These are phyloP conservation scores for Vitis riparia DNA, from an alignment of 164 flowering plant genomes.

Conservation along the genomic window DNA sequence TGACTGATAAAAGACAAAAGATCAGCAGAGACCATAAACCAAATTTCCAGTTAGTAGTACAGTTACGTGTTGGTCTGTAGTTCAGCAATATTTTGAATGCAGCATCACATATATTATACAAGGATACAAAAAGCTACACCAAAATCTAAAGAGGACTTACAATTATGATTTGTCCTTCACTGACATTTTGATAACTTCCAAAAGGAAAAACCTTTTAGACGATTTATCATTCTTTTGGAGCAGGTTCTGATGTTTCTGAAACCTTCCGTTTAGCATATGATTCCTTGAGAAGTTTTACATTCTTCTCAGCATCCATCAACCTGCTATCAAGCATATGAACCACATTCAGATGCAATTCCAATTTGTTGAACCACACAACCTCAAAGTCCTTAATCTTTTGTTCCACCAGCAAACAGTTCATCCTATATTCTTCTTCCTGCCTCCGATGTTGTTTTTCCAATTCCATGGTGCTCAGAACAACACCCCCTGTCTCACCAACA, in stretches of 20 bases:
- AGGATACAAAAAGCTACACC: background rate
- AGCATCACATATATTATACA: too few species aligned
- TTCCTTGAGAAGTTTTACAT: conserved; percentile 33
- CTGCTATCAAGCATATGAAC: conserved; percentile 23
- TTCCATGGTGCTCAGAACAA: conserved; percentile 59
- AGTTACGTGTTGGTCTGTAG: too few species aligned
- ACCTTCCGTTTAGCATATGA: conserved; percentile 21
- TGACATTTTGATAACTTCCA: background rate
- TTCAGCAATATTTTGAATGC: too few species aligned
- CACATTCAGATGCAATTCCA: conserved; percentile 15
- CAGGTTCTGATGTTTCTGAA: conserved; percentile 8
- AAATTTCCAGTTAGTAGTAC: too few species aligned
- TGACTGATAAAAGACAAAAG: too few species aligned
- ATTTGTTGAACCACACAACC: conserved; percentile 21
- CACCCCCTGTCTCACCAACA: conserved; percentile 65
- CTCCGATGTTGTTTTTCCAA: conserved; percentile 52
- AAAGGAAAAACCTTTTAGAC: background rate
- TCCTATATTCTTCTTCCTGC: conserved; percentile 63
- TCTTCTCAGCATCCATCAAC: conserved; percentile 27
- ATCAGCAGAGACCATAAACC: too few species aligned
- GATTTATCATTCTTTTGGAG: conserved; percentile 8
- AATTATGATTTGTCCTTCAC: background rate
- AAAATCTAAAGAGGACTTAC: background rate
- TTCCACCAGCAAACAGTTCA: conserved; percentile 34
- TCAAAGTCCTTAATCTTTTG: conserved; percentile 38